These are phyloP conservation scores for Chlamydomonas incerta DNA, from an alignment of 139 green algal genomes.

Conservation along the genomic window DNA sequence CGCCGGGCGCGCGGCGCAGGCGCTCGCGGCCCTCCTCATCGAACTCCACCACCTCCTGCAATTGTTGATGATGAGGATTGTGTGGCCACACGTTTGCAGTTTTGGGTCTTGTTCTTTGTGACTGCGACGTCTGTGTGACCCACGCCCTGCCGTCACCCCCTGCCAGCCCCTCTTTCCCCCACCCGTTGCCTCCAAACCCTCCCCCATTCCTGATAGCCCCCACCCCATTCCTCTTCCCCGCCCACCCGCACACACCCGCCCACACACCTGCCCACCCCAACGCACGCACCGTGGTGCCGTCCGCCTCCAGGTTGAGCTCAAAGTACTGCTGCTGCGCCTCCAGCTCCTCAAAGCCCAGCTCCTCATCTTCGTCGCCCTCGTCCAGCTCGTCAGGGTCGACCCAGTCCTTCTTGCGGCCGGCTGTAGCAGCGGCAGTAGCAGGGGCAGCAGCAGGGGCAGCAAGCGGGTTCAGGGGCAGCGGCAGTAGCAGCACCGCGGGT, in stretches of 20 bases:
- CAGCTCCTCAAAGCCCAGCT: slow-evolving; percentile 11
- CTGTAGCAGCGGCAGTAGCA: background rate
- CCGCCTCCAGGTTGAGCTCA: slow-evolving; percentile 42
- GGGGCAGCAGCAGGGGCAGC: background rate
- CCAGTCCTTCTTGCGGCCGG: slow-evolving; percentile 24
- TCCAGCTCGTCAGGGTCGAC: slow-evolving; percentile 27
- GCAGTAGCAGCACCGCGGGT: background rate
- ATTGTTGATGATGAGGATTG: background rate
- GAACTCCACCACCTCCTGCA: slow-evolving; percentile 49
- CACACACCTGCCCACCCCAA: too few species aligned
- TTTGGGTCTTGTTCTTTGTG: too few species aligned
- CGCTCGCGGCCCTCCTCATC: slow-evolving; percentile 25
- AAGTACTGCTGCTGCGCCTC: slow-evolving; percentile 34
- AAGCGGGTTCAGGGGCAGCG: background rate
- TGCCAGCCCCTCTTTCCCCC: too few species aligned
- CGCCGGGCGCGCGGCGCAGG: background rate
- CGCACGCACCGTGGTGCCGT: slow-evolving; percentile 10
- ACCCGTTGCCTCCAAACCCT: too few species aligned
- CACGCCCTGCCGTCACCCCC: too few species aligned
- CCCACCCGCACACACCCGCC: background rate
- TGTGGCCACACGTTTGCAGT: too few species aligned
- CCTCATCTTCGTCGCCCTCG: slow-evolving; percentile 10
- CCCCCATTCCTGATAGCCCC: too few species aligned
- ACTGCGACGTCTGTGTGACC: too few species aligned
- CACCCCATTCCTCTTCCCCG: too few species aligned